Evolutionary conservation across 202 grass and related monocot species (phyloP), one percentile per base, ranked within the genome.

Genomic region (Cymbopogon flexuosus): DNA sequence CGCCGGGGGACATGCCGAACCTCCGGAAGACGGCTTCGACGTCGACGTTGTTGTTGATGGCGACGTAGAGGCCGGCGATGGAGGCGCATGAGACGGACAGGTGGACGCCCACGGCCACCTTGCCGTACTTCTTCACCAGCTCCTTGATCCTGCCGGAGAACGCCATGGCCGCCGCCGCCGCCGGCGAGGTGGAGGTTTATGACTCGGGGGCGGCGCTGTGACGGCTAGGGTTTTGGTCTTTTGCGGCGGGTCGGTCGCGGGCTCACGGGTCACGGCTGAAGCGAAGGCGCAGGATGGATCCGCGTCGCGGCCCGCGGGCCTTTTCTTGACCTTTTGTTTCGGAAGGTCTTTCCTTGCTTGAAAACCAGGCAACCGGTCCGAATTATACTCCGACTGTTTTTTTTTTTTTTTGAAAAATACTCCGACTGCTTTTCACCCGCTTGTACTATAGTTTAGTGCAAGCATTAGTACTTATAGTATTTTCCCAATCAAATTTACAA

Each of bases 1-100:
- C 69, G 73, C 76, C 73, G 3, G 88, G 45, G 62, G 87, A 88
- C 27, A 97, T 88, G 73, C 92, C 92, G 60, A 93, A 24, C 61
- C 77, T 88, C 68, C 90, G 73, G 88, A 98, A 91, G 41, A 95
- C 34, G 42, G 88, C 75, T 39, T 93, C 92, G 51, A 98, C 90
- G 84, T 98, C 96, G 68, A 95, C 90, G 92, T 95, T 98, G 84
- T 98, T 95, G 76, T 93, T 78, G 76, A 98, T 88, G 84, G 92
- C 96, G 37, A 93, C 86, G 84, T 98, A 98, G 46, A 95, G 80
- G 51, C 96, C 87, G 2, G 88, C 34, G 72, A 86, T 78, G 77
- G 95, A 93, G 21, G 83, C 90, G 72, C 79, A 85, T 62, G 95
- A 98, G 87, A 98, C 88, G 80, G 88, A 93, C 52, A 98, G 3